Percentiles rank a stretch among this genome's conserved stretches.
Conservation (phyloP, 2,329 filamentous ascomycete genomes). For the Decorospora gaudefroyi region DNA sequence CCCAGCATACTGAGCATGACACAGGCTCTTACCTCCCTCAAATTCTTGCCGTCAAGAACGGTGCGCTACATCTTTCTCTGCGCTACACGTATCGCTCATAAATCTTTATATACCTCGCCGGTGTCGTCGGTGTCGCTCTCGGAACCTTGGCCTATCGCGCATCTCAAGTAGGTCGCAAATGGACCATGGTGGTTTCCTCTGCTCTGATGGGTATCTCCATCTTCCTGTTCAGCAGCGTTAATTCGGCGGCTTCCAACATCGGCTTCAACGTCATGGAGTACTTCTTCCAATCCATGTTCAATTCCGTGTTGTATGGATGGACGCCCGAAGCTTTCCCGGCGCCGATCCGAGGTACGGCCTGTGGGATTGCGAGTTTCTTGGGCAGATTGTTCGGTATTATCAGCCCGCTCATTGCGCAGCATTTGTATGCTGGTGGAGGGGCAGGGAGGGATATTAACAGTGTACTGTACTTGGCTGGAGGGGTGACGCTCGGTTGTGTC, state of each 20-base stretch:
- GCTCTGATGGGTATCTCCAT: slow-evolving; percentile 53
- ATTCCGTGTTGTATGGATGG: slow-evolving; percentile 58
- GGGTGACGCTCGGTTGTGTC: slow-evolving; percentile 59
- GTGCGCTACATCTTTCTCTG: slow-evolving; percentile 51
- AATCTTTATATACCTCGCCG: slow-evolving; percentile 60
- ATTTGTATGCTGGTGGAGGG: slow-evolving; percentile 41
- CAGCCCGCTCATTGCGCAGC: slow-evolving; percentile 60
- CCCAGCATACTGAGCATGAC: slow-evolving; percentile 4
- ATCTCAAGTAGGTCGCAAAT: slow-evolving; percentile 52
- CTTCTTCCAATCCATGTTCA: slow-evolving; percentile 59
- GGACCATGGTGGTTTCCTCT: slow-evolving; percentile 52
- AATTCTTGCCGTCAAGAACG: slow-evolving; percentile 59
- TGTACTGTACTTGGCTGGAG: slow-evolving; percentile 61
- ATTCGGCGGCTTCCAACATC: slow-evolving; percentile 53
- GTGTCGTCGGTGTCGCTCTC: slow-evolving; percentile 57
- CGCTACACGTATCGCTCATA: slow-evolving; percentile 58
- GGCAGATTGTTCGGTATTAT: slow-evolving; percentile 63
- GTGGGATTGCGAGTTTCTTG: slow-evolving; percentile 63
- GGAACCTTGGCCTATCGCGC: slow-evolving; percentile 55
- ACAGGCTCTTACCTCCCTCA: slow-evolving; percentile 55
- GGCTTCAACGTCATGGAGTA: slow-evolving; percentile 59
- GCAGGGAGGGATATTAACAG: slow-evolving; percentile 52
- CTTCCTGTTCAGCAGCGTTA: slow-evolving; percentile 53
- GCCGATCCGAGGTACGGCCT: slow-evolving; percentile 57
- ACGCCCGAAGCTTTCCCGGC: slow-evolving; percentile 59